Base-by-base conservation (phyloP, 129 eudicot genomes). In the Silybum marianum region DNA sequence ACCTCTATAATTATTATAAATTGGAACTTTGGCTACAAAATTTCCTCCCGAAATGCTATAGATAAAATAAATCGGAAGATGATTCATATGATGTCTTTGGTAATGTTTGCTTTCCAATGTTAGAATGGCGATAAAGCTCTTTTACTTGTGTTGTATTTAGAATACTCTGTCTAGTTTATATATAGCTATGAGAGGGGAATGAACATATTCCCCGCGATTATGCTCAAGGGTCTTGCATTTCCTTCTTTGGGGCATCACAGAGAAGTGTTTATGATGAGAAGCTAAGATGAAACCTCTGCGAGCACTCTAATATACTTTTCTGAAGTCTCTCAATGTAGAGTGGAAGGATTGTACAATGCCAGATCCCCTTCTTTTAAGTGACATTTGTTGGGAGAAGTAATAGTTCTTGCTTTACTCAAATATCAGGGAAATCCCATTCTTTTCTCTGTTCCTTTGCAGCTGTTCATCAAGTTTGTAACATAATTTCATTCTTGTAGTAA, bases 21-120 rank as follows among this genome's bases (percentile, higher is more conserved):
- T 78, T 78, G 74, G 66, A 66, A 72, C 67, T 67, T 23, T 78
- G 81, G 24, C 42, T 23, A 42, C 14, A 19, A 42, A 26, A 42
- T 40, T 73, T 73, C 65, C 34, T 22, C 77, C 36, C 16, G 42
- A 73, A n/a, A 5, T 7, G 24, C 38, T 71, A n/a, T 71, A 21
- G 24, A 48, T n/a, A 36, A 34, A 72, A 75, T 48, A 28, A 21
- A 75, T 51, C 28, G 21, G 44, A 32, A 51, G 14, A 25, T 18
- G 1, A 75, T 48, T 25, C 69, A 48, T 51, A 26, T 26, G 26
- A 16, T 26, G 11, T 16, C 69, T 2, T 18, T n/a, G n/a, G 66
- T n/a, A 58, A 58, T 58, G 66, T 19, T 58, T 58, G 24, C 19
- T 5, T n/a, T 58, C 66, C n/a, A 58, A 58, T 58, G 9, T 58